phyloP scores from a whole-genome alignment of 2,329 filamentous ascomycete species.

The Biscogniauxia marginata region DNA sequence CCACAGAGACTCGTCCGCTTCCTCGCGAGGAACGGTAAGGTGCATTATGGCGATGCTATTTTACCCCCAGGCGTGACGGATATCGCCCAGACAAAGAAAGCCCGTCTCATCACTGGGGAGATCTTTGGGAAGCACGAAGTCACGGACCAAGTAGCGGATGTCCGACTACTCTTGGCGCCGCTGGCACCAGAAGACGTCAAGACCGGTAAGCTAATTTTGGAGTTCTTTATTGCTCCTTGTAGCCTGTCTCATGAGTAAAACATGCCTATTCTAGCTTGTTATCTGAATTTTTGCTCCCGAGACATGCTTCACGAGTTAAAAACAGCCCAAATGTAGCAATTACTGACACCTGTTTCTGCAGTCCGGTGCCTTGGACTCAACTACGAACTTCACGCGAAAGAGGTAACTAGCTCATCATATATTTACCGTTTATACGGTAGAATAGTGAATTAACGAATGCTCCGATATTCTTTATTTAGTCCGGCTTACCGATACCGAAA shows the following conservation, averaged over 20 bases:
- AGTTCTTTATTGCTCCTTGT: too few relatives aligned
- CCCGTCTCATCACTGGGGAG: slow-evolving; percentile 62
- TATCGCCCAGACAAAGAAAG: slow-evolving; percentile 58
- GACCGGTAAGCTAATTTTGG: too few relatives aligned
- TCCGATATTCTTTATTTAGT: slow-evolving; percentile 32
- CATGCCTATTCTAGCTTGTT: too few relatives aligned
- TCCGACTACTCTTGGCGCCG: slow-evolving; percentile 60
- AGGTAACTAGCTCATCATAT: slow-evolving; percentile 40
- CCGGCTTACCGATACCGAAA: slow-evolving; percentile 66
- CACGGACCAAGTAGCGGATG: slow-evolving; percentile 58
- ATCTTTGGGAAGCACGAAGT: slow-evolving; percentile 65
- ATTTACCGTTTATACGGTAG: neutral
- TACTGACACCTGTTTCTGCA: too few relatives aligned
- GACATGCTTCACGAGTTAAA: too few relatives aligned
- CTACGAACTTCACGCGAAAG: slow-evolving; percentile 69
- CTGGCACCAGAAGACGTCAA: slow-evolving; percentile 60
- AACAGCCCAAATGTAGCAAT: too few relatives aligned
- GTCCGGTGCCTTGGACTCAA: slow-evolving; percentile 71
- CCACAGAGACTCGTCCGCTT: slow-evolving; percentile 69
- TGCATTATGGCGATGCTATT: slow-evolving; percentile 74
- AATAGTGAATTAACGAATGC: neutral
- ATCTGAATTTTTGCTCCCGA: too few relatives aligned
- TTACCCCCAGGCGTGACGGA: slow-evolving; percentile 60
- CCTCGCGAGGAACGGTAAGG: slow-evolving; percentile 65
- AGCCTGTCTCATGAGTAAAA: too few relatives aligned